These are phyloP conservation scores for Aspergillus persii DNA, from an alignment of 2,329 filamentous ascomycete genomes.

Conservation along the genomic window DNA sequence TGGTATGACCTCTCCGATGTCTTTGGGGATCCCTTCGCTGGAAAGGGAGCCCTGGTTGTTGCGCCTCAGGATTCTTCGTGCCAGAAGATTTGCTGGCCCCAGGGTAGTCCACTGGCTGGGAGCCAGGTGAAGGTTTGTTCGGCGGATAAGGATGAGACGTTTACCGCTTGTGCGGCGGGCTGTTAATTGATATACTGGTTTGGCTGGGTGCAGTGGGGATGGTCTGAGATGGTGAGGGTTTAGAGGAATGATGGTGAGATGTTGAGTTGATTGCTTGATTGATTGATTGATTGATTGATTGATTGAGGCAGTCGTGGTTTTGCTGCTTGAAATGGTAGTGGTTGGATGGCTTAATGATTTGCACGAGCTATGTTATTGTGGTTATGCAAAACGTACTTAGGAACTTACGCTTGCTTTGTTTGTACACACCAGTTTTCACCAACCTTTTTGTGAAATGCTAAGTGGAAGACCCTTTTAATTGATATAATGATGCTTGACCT, in stretches of 20 bases:
- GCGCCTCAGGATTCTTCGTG: slow-evolving; percentile 25
- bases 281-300: too few species aligned
- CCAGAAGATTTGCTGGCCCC: slow-evolving; percentile 30
- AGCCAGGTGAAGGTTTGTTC: slow-evolving; percentile 33
- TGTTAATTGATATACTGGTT: slow-evolving; percentile 15
- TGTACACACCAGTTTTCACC: not conserved
- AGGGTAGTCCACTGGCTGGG: slow-evolving; percentile 29
- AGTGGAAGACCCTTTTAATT: too few species aligned
- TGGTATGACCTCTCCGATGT: slow-evolving; percentile 47
- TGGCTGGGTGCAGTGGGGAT: not conserved
- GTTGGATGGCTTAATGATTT: not conserved
- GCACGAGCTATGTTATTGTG: not conserved
- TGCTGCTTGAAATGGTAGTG: too few species aligned
- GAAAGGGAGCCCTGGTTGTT: slow-evolving; percentile 22
- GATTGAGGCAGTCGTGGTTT: too few species aligned
- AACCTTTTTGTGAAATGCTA: not conserved
- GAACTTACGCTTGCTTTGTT: not conserved
- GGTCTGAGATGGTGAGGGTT: too few species aligned
- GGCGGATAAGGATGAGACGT: slow-evolving; percentile 23
- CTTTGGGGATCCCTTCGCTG: slow-evolving; percentile 42
- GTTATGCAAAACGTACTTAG: not conserved
- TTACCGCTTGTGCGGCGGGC: slow-evolving; percentile 30
- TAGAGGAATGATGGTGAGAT: too few species aligned
- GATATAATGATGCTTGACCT: too few species aligned
- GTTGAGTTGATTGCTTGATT: too few species aligned